Evolutionary conservation across 768 basidiomycete species (phyloP).

Genomic region (Pleurotus cornucopiae): DNA sequence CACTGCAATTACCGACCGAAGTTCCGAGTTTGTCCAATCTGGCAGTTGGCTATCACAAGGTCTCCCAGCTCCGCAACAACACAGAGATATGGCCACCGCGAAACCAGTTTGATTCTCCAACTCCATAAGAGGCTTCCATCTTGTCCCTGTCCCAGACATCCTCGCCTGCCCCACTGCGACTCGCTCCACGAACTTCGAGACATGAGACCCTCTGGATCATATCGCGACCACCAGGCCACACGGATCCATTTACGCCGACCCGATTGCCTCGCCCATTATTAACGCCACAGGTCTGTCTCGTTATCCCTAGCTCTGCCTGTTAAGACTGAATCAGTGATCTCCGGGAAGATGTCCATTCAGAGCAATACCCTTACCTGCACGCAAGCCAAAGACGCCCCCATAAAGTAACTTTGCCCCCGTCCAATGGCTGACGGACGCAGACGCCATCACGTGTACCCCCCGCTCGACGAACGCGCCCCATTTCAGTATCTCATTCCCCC

Average conservation of each 20-base stretch:
- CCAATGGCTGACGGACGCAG: not conserved
- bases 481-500: not conserved
- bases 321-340: not conserved
- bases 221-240: not conserved
- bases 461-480: constrained; percentile 1
- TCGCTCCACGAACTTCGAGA: not conserved
- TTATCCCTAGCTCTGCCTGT: not conserved
- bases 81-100: not conserved
- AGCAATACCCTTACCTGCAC: constrained; percentile 4
- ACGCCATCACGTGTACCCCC: constrained; percentile 7
- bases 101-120: constrained; percentile 6
- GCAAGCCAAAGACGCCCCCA: not conserved
- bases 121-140: not conserved
- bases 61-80: constrained; percentile 7
- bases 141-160: not conserved
- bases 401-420: constrained; percentile 1
- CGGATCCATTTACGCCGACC: not conserved
- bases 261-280: constrained; percentile 1
- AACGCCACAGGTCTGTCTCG: not conserved
- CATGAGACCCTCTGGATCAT: not conserved
- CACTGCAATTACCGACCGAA: constrained; percentile 2
- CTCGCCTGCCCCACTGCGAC: not conserved
- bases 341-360: not conserved
- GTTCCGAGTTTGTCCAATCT: constrained; percentile 6
- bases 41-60: constrained; percentile 6